Evolutionary conservation across 1,284 basidiomycete genomes (phyloP), one percentile per base, ranked within the genome.

Genomic region (Microbotryum saponariae): DNA sequence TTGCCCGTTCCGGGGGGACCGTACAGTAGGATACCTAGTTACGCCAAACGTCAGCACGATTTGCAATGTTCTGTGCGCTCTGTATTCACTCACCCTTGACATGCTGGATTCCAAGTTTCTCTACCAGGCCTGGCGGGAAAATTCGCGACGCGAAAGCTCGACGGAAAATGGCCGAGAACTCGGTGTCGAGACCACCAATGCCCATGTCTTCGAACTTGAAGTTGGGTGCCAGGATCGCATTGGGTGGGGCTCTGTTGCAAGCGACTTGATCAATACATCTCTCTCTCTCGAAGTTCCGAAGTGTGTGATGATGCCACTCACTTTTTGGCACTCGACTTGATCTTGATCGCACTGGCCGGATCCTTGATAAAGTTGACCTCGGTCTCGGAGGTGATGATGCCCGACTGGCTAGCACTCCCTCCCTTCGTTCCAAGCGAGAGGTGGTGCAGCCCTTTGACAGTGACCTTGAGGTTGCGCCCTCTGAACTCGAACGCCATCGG

Each of bases 191-290:
- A 74, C 96, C 96, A 74, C 96, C 96, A 72, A 99, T 97, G 29
- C 96, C 96, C 94, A 99, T 98, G 76, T 99, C 96, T 74, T 97
- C 90, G 70, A 99, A 99, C 77, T 96, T 97, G 84, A 99, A 99
- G 78, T 97, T 97, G 3, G 96, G 91, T 1, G 92, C 87, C 10
- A 99, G 81, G 71, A 99, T 97, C 0, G 94, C 92, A 74, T 97
- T 98, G 16, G 92, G 85, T 5, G 91, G 85, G 0, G 90, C 84
- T 72, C 89, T 91, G 64, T 16, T 16, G 33, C 16, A 6, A 6
- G 14, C 5, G 47, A 10, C 27, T 23, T 6, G 51, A n/a, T 56
- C 14, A 29, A 25, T 37, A n/a, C 18, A 5, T 20, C 33, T n/a
- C 6, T 16, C 20, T 27, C 14, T 14, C 23, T 52, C n/a, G 46